These are phyloP conservation scores for Pyrus hybrid DNA, from an alignment of 331 rosid species.

Conservation along the genomic window DNA sequence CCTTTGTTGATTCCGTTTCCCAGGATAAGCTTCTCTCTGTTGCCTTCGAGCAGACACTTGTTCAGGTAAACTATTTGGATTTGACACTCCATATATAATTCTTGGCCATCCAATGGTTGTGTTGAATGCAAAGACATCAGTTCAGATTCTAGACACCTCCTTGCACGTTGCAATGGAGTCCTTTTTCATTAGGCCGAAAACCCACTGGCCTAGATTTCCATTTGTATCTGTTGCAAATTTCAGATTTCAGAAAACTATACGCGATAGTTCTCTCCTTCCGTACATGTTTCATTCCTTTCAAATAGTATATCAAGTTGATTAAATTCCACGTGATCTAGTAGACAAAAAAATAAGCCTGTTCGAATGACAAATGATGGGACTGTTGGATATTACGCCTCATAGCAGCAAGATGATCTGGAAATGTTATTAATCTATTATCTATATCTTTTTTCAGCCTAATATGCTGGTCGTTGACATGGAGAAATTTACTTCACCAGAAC, in stretches of 20 bases:
- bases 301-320: neutral
- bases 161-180: neutral
- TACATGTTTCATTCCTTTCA: neutral
- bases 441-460: conserved; percentile 70
- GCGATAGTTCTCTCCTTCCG: neutral
- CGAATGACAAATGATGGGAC: neutral
- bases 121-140: neutral
- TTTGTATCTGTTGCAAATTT: neutral
- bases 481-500: conserved; percentile 62
- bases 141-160: neutral
- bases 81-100: neutral
- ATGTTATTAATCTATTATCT: neutral
- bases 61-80: conserved; percentile 54
- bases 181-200: neutral
- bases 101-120: neutral
- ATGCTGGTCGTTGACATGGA: conserved; percentile 97
- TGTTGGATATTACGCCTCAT: neutral
- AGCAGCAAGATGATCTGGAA: neutral
- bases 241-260: neutral
- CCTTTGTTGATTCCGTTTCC: neutral
- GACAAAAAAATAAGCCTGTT: neutral
- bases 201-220: neutral
- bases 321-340: neutral
- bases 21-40: conserved; percentile 95
- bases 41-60: conserved; percentile 98